Evolutionary conservation across 169 alveolate genomes (phyloP), one percentile per base, ranked within the genome.

Genomic region (Eimeria necatrix): DNA sequence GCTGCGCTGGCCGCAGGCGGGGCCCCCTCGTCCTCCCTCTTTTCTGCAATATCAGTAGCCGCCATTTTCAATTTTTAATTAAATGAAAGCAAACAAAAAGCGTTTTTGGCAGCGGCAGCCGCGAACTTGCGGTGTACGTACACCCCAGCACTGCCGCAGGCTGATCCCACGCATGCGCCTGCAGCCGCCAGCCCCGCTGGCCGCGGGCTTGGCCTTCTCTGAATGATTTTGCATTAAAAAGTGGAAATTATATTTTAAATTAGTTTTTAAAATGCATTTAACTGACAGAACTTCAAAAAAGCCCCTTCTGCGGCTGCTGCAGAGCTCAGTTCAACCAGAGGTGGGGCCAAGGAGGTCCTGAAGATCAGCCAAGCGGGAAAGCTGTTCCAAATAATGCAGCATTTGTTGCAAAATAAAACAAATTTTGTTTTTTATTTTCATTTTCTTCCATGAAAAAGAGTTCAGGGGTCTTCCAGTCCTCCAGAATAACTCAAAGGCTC

Each of bases 21-120:
- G 49, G 84, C 59, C 78, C 78, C 78, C 53, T 7, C 84, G 56
- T 73, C 84, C 53, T 73, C 84, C 56, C 84, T 73, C 56, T 73
- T 73, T 12, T 73, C 84, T 73, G 53, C 16, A 41, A 51, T 16
- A 2, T 73, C 84, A 41, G 53, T 10, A 1, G 84, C 84, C 53
- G 84, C 84, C 84, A 73, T 73, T 10, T 73, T 5, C 59, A 68
- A 22, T 41, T 22, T 8, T 73, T 2, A 41, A 10, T 24, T 8
- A 20, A 73, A 2, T 8, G 7, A 32, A 73, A 4, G 2, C 3
- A 73, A 73, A 73, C 5, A 6, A 73, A 73, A 20, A 68, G 32
- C 32, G 22, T 52, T n/a, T 68, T 56, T 3, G 20, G 2, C 12
- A 14, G 12, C 20, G 22, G 12, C 22, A 56, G 12, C 20, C 12